Base-by-base conservation (phyloP, 2,329 filamentous ascomycete species). In the Aspergillus ochraceus region DNA sequence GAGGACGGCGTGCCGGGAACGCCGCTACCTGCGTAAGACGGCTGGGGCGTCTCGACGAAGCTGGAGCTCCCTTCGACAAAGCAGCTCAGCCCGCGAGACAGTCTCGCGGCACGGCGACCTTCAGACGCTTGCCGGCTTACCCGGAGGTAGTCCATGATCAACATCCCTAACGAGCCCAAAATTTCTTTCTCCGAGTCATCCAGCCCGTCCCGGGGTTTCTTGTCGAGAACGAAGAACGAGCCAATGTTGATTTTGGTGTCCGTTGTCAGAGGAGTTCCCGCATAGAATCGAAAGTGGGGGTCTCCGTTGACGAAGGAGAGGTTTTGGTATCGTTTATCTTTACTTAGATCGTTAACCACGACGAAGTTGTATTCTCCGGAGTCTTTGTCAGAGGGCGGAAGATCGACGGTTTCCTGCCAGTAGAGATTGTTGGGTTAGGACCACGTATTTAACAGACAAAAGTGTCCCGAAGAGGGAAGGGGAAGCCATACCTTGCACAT, bases 101-200 rank as follows among this genome's bases (percentile, higher is more conserved):
- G 62, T 80, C 84, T 46, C 78, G 83, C 64, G 79, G 80, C 66
- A 77, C 81, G 64, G 81, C 83, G 64, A 81, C 84, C 57, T 79
- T 83, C 55, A 75, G 81, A 61, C 77, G 80, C 63, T 80, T 79
- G 49, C 77, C 83, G 77, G 79, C 83, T 72, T n/a, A 77, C 68
- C 56, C 87, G 85, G 9, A 90, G 71, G 59, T 89, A 86, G 42
- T 86, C 81, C 76, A 87, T 86, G 4, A 86, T 78, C 4, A 85
- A 82, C 19, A 76, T 75, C 0, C 82, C 77, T 72, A 88, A 79
- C 46, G 86, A 85, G 49, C 82, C 79, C 69, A 90, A 75, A 52
- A 85, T 87, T 22, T 79, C 76, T 58, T 71, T 74, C 54, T 76
- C 72, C 8, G 54, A 46, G 2, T 67, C 46, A 0, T 65, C 69